Percentiles rank a stretch among this genome's conserved stretches.
Evolutionary conservation across 2,329 filamentous ascomycete genomes (phyloP).

Genomic region (Pseudophaeomoniella oleicola): DNA sequence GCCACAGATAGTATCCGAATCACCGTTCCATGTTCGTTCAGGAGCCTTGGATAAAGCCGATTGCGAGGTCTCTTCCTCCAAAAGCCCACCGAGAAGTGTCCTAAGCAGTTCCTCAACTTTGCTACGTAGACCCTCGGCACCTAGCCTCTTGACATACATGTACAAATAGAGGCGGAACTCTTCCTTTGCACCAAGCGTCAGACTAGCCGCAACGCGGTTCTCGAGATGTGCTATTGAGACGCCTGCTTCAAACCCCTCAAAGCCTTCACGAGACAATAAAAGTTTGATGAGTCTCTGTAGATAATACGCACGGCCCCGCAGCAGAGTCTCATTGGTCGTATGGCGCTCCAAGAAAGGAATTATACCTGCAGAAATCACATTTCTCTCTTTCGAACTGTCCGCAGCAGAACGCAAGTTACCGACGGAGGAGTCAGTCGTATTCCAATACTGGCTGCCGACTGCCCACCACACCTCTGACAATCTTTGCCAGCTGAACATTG

Average conservation of each 20-base stretch:
- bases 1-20: constrained; percentile 64
- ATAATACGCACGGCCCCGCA: constrained; percentile 83
- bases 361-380: constrained; percentile 69
- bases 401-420: constrained; percentile 49
- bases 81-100: constrained; percentile 59
- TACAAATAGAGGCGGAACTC: constrained; percentile 92
- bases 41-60: constrained; percentile 8
- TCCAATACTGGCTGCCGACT: constrained; percentile 96
- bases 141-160: constrained; percentile 94
- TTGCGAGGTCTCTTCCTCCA: constrained; percentile 23
- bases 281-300: constrained; percentile 84
- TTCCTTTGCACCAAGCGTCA: constrained; percentile 71
- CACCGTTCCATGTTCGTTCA: constrained; percentile 48
- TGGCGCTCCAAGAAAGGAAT: constrained; percentile 88
- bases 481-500: constrained; percentile 84
- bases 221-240: constrained; percentile 92
- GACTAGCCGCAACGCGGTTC: constrained; percentile 78
- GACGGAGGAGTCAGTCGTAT: constrained; percentile 83
- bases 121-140: constrained; percentile 68
- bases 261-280: constrained; percentile 75
- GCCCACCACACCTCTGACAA: constrained; percentile 98
- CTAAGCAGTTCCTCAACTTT: constrained; percentile 91
- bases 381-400: constrained; percentile 39
- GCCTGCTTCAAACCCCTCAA: constrained; percentile 77
- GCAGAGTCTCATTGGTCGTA: constrained; percentile 80